A percentile compares a stretch with the other conserved stretches of the same genome.
Evolutionary conservation across 441 rosid genomes (phyloP).

Genomic region (Caryocar brasiliense): DNA sequence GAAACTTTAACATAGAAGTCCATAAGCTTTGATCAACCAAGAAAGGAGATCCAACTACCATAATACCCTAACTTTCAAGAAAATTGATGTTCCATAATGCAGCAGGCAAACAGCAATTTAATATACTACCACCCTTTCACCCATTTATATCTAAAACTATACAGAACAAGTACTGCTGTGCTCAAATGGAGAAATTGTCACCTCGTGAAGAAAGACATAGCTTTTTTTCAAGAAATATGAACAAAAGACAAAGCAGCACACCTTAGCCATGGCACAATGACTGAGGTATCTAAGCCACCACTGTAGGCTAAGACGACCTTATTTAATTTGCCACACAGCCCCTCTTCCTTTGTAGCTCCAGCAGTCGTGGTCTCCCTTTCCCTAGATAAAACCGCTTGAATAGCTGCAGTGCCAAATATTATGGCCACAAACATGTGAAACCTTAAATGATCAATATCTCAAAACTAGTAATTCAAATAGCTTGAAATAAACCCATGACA

Average conservation of each 20-base stretch:
- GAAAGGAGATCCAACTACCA: no score
- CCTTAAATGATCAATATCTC: background rate
- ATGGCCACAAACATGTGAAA: background rate
- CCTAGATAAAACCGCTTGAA: constrained; percentile 45
- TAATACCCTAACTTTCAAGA: no score
- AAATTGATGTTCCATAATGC: no score
- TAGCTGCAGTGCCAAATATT: constrained; percentile 24
- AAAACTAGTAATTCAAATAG: background rate
- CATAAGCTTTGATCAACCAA: no score
- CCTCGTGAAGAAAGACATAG: no score
- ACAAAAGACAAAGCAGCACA: constrained; percentile 16
- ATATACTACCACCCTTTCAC: no score
- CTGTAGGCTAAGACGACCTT: constrained; percentile 92
- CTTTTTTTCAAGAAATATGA: no score
- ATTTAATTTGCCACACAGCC: constrained; percentile 62
- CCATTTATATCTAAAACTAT: no score
- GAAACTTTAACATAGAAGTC: no score
- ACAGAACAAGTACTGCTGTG: no score
- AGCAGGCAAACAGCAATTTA: no score
- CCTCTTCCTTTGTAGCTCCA: constrained; percentile 28
- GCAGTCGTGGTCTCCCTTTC: constrained; percentile 22
- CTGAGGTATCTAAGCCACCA: constrained; percentile 92
- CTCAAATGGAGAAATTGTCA: no score
- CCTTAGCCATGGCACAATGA: constrained; percentile 94
- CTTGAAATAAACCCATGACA: background rate